Percentiles rank a stretch among this genome's conserved stretches.
phyloP scores from a whole-genome alignment of 768 basidiomycete genomes.

The Boletus sp. region DNA sequence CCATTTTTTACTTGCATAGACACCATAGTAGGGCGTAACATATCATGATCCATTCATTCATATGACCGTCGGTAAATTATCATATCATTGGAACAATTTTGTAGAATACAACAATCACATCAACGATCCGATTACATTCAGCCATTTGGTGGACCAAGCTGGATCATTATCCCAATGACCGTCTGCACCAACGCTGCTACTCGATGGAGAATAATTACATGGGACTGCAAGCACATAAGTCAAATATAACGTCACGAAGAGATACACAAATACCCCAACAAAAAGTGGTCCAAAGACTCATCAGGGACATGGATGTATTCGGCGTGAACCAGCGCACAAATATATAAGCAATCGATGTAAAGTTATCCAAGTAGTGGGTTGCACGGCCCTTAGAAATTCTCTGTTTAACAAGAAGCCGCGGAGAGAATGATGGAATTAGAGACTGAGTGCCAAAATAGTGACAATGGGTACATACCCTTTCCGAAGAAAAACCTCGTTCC shows the following conservation, averaged over 20 bases:
- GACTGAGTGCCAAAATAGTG: neutral
- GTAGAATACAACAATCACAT: slow-evolving; percentile 2
- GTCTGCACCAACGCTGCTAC: neutral
- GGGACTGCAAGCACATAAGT: neutral
- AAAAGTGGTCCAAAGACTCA: neutral
- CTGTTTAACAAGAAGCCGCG: slow-evolving; percentile 5
- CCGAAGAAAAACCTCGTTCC: slow-evolving; percentile 89
- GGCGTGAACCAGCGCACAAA: slow-evolving; percentile 4
- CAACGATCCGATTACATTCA: neutral
- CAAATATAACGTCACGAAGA: neutral
- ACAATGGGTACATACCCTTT: slow-evolving; percentile 57
- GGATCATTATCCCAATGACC: neutral
- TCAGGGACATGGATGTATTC: neutral
- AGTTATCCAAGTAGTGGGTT: neutral
- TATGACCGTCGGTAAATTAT: no score
- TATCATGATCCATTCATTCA: neutral
- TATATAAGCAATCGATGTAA: neutral
- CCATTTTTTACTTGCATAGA: neutral
- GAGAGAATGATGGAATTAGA: slow-evolving; percentile 3
- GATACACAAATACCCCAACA: neutral
- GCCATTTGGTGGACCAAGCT: neutral
- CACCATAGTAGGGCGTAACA: neutral
- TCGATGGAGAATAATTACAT: neutral
- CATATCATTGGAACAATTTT: neutral
- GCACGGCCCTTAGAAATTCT: slow-evolving; percentile 20